Evolutionary conservation across 257 asterid genomes (phyloP), one percentile per base, ranked within the genome.

Genomic region (Anisodus tanguticus): DNA sequence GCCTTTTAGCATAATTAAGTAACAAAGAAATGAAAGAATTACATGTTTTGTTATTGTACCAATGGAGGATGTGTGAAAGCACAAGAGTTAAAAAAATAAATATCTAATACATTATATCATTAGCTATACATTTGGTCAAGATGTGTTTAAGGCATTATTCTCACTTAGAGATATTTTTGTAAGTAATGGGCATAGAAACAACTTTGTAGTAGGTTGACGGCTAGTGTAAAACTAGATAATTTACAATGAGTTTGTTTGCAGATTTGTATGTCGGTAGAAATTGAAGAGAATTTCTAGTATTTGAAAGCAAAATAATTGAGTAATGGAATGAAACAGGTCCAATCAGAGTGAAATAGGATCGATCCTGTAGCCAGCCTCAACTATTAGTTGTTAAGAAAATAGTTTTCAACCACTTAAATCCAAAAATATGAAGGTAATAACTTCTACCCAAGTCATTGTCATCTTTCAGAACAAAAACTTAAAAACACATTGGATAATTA

Each of bases 401-500:
- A 74, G 60, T 74, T 49, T 47, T 49, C 80, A 74, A 74, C 43
- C 22, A 74, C 60, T 10, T 43, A 43, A 71, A 71, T 4, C 53
- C 0, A 43, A 17, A 71, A 17, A 45, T 45, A 5, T 45, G 39
- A 71, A 45, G 58, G n/a, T 45, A 31, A 19, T 74, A 0, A 11
- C 43, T 47, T 41, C 47, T 74, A 22, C 22, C 80, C 0, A 6
- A 6, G 43, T 49, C 19, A 49, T 3, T 47, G 0, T 74, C 11
- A 6, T 47, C 19, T 74, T 19, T 74, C 11, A 6, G 3, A 47
- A 11, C 19, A 47, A 11, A 74, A 49, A 49, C 19, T 74, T 49
- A 22, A 6, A 74, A 59, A 49, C 22, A 49, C 39, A 49, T 2
- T 19, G 19, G 80, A 74, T 74, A 49, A 49, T 74, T 41, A 19